Base-by-base conservation (phyloP, 1,284 basidiomycete genomes). In the Ceratobasidium papillatum region DNA sequence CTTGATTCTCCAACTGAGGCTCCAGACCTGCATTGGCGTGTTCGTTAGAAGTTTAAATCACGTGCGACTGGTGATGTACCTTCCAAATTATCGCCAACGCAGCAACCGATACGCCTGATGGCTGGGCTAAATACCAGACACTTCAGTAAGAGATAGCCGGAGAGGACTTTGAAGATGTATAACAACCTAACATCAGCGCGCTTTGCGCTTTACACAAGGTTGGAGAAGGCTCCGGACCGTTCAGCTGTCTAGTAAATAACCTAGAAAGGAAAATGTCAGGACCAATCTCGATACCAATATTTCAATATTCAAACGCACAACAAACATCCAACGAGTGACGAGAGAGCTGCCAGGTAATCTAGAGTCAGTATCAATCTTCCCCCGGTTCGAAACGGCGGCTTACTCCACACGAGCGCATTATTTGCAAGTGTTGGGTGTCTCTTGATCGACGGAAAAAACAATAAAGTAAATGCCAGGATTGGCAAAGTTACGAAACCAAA, bases 371-470 rank as follows among this genome's bases (percentile, higher is more conserved):
- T 56, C 1, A 30, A 30, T n/a, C 14, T 11, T 17, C n/a, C n/a
- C n/a, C n/a, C n/a, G 25, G 45, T 41, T n/a, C n/a, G 30, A 1
- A 19, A n/a, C 14, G 12, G 4, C 7, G 65, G 2, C 51, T 52
- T 45, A 69, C 65, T 56, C 65, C 65, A 69, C 3, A 69, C 32
- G 36, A 69, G 41, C 2, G 65, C 41, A 36, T 69, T 69, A 17
- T 69, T 69, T 9, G 65, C 9, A 1, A 69, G 8, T 22, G 65
- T 69, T 25, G 65, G 65, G 51, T 69, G 65, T 27, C 65, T 30
- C 36, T 69, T 69, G n/a, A 69, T 34, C 51, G 65, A 69, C 38
- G 65, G 52, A 43, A 51, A 69, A 30, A 69, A 69, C 12, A 69
- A 36, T 11, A 69, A 69, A 30, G 65, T 69, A 34, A 11, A 58